Evolutionary conservation across 1,139 yeast species (phyloP).

Genomic region (Entelexis sorbosivorans): DNA sequence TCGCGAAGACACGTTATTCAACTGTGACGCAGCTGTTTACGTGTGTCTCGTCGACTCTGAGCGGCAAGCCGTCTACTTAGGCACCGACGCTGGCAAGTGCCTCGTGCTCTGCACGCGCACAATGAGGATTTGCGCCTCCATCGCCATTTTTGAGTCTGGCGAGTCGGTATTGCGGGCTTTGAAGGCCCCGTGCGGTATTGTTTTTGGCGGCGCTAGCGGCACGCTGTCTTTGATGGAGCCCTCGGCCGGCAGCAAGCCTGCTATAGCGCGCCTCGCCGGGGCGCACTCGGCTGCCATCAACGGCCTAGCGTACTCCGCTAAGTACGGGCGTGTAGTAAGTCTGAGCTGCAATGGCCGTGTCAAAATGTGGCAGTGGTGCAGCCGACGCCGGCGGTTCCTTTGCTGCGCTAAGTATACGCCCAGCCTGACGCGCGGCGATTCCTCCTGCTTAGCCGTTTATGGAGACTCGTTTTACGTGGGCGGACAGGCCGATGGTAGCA

Average conservation of each 20-base stretch:
- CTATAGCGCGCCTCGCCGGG: background rate
- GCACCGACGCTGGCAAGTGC: background rate
- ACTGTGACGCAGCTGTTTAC: background rate
- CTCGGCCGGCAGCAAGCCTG: background rate
- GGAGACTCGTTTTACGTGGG: conserved; percentile 24
- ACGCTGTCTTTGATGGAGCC: background rate
- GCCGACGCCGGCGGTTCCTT: background rate
- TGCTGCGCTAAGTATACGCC: background rate
- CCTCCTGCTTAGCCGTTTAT: background rate
- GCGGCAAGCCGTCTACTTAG: background rate
- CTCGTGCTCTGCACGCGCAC: background rate
- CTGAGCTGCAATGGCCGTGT: background rate
- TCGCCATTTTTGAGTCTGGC: background rate
- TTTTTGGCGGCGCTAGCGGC: conserved; percentile 5
- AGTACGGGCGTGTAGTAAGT: background rate
- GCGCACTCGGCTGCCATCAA: conserved; percentile 5
- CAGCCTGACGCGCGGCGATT: background rate
- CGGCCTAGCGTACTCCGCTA: conserved; percentile 1
- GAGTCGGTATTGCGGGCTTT: background rate
- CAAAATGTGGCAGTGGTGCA: conserved; percentile 6
- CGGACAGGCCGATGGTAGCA: conserved; percentile 32
- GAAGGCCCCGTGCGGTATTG: background rate
- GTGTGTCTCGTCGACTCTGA: background rate
- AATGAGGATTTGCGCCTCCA: background rate
- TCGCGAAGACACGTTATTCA: background rate